phyloP scores from a whole-genome alignment of 2,329 filamentous ascomycete species.

The Whalleya microplaca region DNA sequence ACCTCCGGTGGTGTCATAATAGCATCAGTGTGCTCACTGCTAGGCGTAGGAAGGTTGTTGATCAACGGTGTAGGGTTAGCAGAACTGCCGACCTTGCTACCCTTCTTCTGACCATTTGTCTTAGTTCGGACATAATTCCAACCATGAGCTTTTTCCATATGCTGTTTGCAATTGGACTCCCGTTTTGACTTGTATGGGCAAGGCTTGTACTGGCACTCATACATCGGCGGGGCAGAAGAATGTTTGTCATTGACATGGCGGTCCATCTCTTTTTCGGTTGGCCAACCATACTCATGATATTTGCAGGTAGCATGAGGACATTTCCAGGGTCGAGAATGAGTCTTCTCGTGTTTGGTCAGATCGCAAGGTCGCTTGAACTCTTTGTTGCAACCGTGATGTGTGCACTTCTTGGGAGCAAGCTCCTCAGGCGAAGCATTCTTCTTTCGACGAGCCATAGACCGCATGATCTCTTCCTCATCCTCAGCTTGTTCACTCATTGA shows the following conservation, averaged over 20 bases:
- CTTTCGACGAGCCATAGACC: constrained; percentile 94
- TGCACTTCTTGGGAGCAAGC: constrained; percentile 78
- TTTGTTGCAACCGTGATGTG: constrained; percentile 77
- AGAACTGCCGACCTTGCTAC: constrained; percentile 50
- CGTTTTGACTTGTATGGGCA: constrained; percentile 96
- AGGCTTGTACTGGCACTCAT: constrained; percentile 78
- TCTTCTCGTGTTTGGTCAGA: constrained; percentile 97
- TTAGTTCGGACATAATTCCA: constrained; percentile 93
- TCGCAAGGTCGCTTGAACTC: constrained; percentile 97
- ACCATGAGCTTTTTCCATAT: constrained; percentile 96
- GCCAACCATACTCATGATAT: constrained; percentile 88
- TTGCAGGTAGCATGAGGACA: constrained; percentile 83
- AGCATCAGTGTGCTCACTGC: constrained; percentile 57
- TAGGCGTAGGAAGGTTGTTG: constrained; percentile 65
- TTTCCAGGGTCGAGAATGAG: constrained; percentile 95
- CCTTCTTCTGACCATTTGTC: constrained; percentile 60
- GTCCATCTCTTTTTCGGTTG: constrained; percentile 96
- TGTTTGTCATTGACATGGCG: constrained; percentile 97
- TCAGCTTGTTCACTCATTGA: constrained; percentile 71
- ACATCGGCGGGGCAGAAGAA: constrained; percentile 77
- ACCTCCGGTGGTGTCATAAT: constrained; percentile 63
- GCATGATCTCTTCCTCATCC: constrained; percentile 81
- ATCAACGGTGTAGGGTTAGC: constrained; percentile 61
- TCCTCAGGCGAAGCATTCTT: constrained; percentile 89
- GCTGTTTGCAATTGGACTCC: constrained; percentile 96